phyloP scores from a whole-genome alignment of 352 stramenopile species.

The Phytophthora pistaciae region DNA sequence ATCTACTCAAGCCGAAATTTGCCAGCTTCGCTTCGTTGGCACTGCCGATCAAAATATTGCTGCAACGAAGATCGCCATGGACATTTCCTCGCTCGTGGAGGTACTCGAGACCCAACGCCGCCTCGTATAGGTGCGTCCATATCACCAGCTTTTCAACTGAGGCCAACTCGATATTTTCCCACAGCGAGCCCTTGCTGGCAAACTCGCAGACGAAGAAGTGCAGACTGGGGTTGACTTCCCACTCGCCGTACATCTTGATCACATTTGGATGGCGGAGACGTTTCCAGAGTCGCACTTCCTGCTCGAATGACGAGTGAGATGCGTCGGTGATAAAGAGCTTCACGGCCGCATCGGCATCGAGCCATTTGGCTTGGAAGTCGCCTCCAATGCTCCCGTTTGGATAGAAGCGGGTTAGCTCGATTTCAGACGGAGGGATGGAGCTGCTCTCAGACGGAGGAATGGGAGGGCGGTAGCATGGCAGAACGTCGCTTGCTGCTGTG shows the following conservation, averaged over 20 bases:
- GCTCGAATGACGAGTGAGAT: not conserved
- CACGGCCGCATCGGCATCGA: not conserved
- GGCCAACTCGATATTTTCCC: not conserved
- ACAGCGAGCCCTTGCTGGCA: not conserved
- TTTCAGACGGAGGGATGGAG: not conserved
- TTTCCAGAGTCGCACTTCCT: not conserved
- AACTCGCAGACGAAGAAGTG: not conserved
- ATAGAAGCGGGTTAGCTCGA: not conserved
- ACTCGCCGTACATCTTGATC: not conserved
- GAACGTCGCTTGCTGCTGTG: not conserved
- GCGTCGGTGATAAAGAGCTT: not conserved
- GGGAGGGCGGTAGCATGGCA: not conserved
- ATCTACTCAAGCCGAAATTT: conserved; percentile 36
- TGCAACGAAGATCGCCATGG: not conserved
- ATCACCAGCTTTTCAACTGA: not conserved
- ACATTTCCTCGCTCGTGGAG: not conserved
- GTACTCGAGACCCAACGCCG: not conserved
- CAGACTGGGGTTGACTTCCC: not conserved
- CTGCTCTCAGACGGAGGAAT: not conserved
- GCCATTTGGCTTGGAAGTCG: not conserved
- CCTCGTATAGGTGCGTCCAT: not conserved
- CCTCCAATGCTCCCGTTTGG: not conserved
- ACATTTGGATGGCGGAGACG: not conserved
- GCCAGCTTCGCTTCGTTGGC: not conserved
- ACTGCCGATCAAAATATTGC: not conserved